These are phyloP conservation scores for Chalaropsis thielavioides DNA, from an alignment of 2,329 filamentous ascomycete genomes.

Conservation along the genomic window DNA sequence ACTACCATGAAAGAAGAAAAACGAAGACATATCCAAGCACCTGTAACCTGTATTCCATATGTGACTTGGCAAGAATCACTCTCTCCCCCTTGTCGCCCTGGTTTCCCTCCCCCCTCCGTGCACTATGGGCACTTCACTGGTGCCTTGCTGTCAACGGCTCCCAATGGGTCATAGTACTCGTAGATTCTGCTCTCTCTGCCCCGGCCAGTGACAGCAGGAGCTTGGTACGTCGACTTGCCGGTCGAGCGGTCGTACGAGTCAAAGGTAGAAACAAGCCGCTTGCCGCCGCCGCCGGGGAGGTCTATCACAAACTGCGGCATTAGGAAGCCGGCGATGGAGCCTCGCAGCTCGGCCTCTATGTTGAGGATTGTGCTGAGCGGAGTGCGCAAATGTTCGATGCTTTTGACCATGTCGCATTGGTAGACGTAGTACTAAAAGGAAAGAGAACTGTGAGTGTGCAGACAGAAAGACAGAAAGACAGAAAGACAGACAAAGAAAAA, in stretches of 20 bases:
- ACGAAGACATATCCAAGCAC: neutral
- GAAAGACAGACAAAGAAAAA: neutral
- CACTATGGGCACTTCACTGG: neutral
- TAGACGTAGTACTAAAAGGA: constrained; percentile 47
- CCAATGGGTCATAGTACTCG: constrained; percentile 42
- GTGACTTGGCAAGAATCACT: neutral
- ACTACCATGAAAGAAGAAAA: neutral
- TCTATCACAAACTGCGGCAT: constrained; percentile 50
- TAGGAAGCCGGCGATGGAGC: constrained; percentile 47
- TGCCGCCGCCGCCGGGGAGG: constrained; percentile 48
- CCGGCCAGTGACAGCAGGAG: constrained; percentile 37
- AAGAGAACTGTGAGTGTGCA: neutral
- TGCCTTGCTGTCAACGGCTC: neutral
- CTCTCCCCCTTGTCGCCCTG: neutral
- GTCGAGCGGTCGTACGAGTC: constrained; percentile 38
- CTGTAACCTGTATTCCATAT: neutral
- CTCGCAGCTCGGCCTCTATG: constrained; percentile 42
- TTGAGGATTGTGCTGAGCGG: constrained; percentile 43
- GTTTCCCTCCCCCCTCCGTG: neutral
- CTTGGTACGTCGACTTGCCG: constrained; percentile 40
- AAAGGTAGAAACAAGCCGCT: constrained; percentile 41
- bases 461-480: too few species aligned
- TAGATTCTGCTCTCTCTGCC: constrained; percentile 36
- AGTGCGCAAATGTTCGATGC: constrained; percentile 47
- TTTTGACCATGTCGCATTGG: constrained; percentile 47